Conservation (phyloP, 2,329 filamentous ascomycete genomes). For the Hymenoscyphus occultus region DNA sequence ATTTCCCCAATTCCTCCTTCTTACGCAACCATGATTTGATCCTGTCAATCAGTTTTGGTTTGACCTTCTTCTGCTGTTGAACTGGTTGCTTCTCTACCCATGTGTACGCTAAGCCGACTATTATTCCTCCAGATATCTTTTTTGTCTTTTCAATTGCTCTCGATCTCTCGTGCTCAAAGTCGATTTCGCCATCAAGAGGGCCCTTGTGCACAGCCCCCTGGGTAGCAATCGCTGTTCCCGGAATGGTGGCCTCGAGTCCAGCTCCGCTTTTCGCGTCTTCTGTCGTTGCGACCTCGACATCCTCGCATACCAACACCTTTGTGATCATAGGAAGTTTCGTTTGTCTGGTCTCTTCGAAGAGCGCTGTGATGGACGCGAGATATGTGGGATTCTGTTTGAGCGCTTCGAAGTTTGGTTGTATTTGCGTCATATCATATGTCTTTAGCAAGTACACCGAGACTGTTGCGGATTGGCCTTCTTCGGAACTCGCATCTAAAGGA, state of each 20-base stretch:
- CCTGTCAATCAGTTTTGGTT: background rate
- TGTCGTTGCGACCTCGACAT: background rate
- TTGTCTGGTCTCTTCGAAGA: background rate
- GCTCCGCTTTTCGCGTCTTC: background rate
- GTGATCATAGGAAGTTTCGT: background rate
- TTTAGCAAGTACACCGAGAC: conserved; percentile 2
- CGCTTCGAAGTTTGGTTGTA: background rate
- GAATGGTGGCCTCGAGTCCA: background rate
- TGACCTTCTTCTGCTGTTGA: background rate
- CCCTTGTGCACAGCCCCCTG: background rate
- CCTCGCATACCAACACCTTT: background rate
- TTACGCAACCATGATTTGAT: background rate
- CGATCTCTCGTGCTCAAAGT: background rate
- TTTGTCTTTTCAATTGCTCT: background rate
- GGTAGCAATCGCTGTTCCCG: background rate
- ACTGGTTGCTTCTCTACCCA: background rate
- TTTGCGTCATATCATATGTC: conserved; percentile 8
- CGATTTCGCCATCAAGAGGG: background rate
- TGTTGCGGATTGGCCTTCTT: background rate
- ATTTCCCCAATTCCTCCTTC: background rate
- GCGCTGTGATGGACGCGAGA: background rate
- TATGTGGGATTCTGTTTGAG: background rate
- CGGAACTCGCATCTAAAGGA: background rate
- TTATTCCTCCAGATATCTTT: background rate
- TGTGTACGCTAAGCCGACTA: conserved; percentile 1